Conservation (phyloP, 106 monocot species). For the Dioscorea zingiberensis region DNA sequence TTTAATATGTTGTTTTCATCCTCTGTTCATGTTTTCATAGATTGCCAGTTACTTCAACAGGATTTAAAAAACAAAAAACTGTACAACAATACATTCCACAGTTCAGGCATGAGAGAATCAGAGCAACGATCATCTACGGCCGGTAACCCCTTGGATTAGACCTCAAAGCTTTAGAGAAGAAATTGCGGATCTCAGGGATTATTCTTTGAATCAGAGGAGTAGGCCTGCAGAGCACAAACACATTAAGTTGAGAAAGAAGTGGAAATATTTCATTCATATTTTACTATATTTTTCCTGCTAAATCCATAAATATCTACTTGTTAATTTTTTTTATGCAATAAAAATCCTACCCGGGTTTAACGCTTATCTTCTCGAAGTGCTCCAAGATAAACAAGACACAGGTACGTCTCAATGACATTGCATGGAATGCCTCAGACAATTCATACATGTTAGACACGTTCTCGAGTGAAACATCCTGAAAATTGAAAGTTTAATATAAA, state of each 20-base stretch:
- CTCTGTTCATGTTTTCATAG: too few relatives aligned
- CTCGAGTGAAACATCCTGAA: conserved; percentile 69
- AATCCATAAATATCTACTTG: not conserved
- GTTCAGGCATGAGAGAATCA: too few relatives aligned
- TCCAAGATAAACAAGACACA: conserved; percentile 82
- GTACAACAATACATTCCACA: too few relatives aligned
- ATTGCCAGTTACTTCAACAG: too few relatives aligned
- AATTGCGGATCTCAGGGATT: conserved; percentile 73
- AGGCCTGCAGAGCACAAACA: conserved; percentile 27
- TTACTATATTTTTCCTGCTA: not conserved
- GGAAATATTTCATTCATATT: not conserved
- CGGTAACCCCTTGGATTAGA: conserved; percentile 27
- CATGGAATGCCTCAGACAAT: conserved; percentile 84
- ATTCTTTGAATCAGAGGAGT: conserved; percentile 55
- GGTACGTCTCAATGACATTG: conserved; percentile 74
- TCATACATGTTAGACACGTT: conserved; percentile 92
- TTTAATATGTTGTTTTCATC: too few relatives aligned
- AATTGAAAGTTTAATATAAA: not conserved
- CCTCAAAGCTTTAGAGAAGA: conserved; percentile 53
- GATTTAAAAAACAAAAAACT: too few relatives aligned
- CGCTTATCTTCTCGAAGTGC: conserved; percentile 67
- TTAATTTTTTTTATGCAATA: not conserved
- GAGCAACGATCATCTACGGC: conserved; percentile 11
- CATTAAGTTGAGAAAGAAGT: not conserved
- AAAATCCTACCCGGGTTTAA: conserved; percentile 52